A percentile compares a stretch with the other conserved stretches of the same genome.
These are phyloP conservation scores for Cercospora sp. DNA, from an alignment of 2,329 filamentous ascomycete genomes.

Conservation along the genomic window DNA sequence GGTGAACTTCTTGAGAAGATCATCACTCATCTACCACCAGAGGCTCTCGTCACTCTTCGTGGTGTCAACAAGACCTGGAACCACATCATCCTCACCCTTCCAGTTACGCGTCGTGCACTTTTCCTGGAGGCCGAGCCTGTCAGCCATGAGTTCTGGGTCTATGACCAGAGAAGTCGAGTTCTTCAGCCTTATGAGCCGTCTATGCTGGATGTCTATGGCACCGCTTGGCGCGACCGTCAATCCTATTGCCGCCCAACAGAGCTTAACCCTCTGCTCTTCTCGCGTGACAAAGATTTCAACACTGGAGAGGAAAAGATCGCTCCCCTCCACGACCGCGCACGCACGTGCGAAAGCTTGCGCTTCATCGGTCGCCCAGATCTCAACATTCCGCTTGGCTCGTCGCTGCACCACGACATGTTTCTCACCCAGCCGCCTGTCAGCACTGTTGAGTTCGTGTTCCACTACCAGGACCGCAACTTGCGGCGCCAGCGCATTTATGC, in stretches of 20 bases:
- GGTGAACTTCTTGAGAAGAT: constrained; percentile 26
- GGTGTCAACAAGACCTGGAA: constrained; percentile 29
- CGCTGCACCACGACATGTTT: constrained; percentile 18
- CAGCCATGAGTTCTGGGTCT: constrained; percentile 2
- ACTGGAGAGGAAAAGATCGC: background rate
- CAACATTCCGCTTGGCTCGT: background rate
- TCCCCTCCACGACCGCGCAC: background rate
- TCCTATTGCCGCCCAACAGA: background rate
- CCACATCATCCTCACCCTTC: constrained; percentile 7
- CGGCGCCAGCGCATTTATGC: background rate
- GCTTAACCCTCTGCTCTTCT: constrained; percentile 20
- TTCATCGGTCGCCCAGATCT: constrained; percentile 12
- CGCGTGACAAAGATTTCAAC: background rate
- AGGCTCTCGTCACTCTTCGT: constrained; percentile 17
- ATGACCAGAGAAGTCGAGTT: background rate
- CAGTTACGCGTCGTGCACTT: background rate
- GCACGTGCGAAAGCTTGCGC: constrained; percentile 14
- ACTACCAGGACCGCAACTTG: constrained; percentile 5
- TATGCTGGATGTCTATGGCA: background rate
- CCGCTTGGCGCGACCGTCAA: background rate
- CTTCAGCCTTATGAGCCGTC: constrained; percentile 2
- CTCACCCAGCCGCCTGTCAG: constrained; percentile 17
- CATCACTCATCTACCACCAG: constrained; percentile 17
- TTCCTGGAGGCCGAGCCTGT: constrained; percentile 9
- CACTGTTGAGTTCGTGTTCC: constrained; percentile 3